Evolutionary conservation across 345 rosid genomes (phyloP).

Genomic region (Brassica rapa): DNA sequence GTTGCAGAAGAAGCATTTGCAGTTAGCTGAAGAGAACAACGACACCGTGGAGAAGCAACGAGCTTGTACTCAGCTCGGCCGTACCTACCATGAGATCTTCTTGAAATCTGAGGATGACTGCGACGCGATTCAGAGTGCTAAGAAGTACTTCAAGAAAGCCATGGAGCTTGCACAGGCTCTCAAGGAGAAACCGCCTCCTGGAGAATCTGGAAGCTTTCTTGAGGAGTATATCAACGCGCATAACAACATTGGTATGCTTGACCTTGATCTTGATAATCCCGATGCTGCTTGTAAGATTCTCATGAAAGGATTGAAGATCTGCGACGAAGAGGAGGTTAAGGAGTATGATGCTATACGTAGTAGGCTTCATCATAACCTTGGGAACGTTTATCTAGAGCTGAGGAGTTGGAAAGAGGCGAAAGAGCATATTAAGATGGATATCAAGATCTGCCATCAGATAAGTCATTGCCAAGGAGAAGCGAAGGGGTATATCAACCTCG

Average conservation of each 20-base stretch:
- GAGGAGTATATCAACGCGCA: slow-evolving; percentile 90
- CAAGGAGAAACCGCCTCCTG: slow-evolving; percentile 62
- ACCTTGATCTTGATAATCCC: slow-evolving; percentile 82
- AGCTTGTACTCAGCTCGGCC: slow-evolving; percentile 90
- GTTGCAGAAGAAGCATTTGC: slow-evolving; percentile 79
- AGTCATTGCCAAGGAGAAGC: slow-evolving; percentile 88
- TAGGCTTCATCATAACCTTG: slow-evolving; percentile 94
- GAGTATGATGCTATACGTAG: slow-evolving; percentile 75
- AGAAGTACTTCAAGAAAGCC: slow-evolving; percentile 77
- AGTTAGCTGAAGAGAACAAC: slow-evolving; percentile 70
- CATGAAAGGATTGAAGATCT: slow-evolving; percentile 66
- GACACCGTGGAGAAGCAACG: slow-evolving; percentile 91
- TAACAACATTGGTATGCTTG: slow-evolving; percentile 92
- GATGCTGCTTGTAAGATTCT: slow-evolving; percentile 63
- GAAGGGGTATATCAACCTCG: slow-evolving; percentile 93
- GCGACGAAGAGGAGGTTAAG: slow-evolving; percentile 84
- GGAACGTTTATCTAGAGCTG: slow-evolving; percentile 65
- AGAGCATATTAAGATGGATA: slow-evolving; percentile 77
- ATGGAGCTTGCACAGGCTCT: slow-evolving; percentile 71
- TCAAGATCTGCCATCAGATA: slow-evolving; percentile 70
- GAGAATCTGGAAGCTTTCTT: slow-evolving; percentile 63
- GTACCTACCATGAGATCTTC: slow-evolving; percentile 82
- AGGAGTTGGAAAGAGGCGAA: slow-evolving; percentile 77
- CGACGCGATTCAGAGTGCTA: slow-evolving; percentile 67
- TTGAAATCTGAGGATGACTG: slow-evolving; percentile 64